These are phyloP conservation scores for Ascochyta koolunga DNA, from an alignment of 2,329 filamentous ascomycete species.

Conservation along the genomic window DNA sequence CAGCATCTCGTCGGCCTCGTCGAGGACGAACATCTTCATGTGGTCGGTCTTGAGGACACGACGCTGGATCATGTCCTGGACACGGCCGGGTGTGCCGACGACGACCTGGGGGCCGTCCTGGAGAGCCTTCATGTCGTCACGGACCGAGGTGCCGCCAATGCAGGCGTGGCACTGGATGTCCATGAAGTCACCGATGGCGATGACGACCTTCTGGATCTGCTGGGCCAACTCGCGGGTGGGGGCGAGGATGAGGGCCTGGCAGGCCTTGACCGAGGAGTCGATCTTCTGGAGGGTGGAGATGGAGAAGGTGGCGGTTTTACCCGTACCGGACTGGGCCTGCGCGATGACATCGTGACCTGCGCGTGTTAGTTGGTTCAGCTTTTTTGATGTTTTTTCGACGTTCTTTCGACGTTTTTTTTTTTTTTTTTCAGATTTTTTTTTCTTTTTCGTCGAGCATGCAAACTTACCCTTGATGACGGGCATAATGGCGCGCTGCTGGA, in stretches of 20 bases:
- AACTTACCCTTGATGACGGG: slow-evolving; percentile 96
- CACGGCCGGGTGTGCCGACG: slow-evolving; percentile 96
- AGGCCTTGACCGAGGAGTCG: slow-evolving; percentile 91
- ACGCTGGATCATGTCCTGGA: slow-evolving; percentile 99
- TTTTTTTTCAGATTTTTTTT: too few relatives aligned
- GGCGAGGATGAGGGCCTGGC: slow-evolving; percentile 97
- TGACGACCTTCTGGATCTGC: slow-evolving; percentile 99
- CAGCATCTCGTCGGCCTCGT: slow-evolving; percentile 99
- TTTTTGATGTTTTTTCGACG: too few relatives aligned
- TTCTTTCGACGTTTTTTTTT: too few relatives aligned
- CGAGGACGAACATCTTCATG: slow-evolving; percentile 99
- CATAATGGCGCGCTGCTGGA: slow-evolving; percentile 99
- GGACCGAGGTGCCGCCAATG: slow-evolving; percentile 97
- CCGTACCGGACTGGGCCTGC: slow-evolving; percentile 98
- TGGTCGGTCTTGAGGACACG: slow-evolving; percentile 94
- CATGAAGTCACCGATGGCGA: slow-evolving; percentile 99
- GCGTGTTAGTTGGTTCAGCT: slow-evolving; percentile 31
- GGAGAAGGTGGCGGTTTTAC: slow-evolving; percentile 99
- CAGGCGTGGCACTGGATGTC: slow-evolving; percentile 98
- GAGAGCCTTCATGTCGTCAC: slow-evolving; percentile 98
- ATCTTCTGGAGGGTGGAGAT: slow-evolving; percentile 99
- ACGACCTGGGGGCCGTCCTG: slow-evolving; percentile 96
- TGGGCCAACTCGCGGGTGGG: slow-evolving; percentile 98
- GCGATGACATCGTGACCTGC: slow-evolving; percentile 95
- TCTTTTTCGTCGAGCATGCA: slow-evolving; percentile 8